Evolutionary conservation across 1,284 basidiomycete genomes (phyloP).

Genomic region (Cutaneotrichosporon sp.): DNA sequence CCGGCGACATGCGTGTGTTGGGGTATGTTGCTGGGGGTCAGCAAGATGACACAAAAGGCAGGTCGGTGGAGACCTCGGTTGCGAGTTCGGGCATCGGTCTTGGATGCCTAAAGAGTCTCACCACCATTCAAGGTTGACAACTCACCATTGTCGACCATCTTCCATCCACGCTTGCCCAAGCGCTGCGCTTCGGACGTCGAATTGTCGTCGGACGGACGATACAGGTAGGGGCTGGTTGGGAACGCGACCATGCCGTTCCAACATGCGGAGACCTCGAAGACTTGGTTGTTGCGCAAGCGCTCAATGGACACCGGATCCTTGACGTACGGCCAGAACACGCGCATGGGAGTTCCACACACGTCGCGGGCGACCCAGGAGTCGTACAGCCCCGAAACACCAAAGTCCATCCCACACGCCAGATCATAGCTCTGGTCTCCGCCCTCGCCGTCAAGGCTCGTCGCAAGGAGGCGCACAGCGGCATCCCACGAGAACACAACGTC

Average conservation of each 20-base stretch:
- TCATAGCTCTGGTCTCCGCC: conserved; percentile 50
- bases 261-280: conserved; percentile 56
- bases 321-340: conserved; percentile 57
- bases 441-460: conserved; percentile 41
- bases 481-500: conserved; percentile 55
- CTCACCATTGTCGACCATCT: conserved; percentile 40
- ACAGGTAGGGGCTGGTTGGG: conserved; percentile 51
- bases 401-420: conserved; percentile 58
- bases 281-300: conserved; percentile 49
- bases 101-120: conserved; percentile 17
- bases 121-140: too few relatives aligned
- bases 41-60: background rate
- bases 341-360: conserved; percentile 49
- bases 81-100: too few relatives aligned
- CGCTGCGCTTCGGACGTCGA: background rate
- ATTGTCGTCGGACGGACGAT: conserved; percentile 33
- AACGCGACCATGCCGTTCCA: conserved; percentile 53
- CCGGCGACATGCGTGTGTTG: conserved; percentile 38
- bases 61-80: background rate
- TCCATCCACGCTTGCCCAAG: conserved; percentile 28
- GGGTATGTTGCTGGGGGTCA: conserved; percentile 32
- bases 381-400: conserved; percentile 49
- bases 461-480: conserved; percentile 52
- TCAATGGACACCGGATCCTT: conserved; percentile 46
- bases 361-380: conserved; percentile 54